These are phyloP conservation scores for Penicillium fimorum DNA, from an alignment of 495 filamentous ascomycete species.

Conservation along the genomic window DNA sequence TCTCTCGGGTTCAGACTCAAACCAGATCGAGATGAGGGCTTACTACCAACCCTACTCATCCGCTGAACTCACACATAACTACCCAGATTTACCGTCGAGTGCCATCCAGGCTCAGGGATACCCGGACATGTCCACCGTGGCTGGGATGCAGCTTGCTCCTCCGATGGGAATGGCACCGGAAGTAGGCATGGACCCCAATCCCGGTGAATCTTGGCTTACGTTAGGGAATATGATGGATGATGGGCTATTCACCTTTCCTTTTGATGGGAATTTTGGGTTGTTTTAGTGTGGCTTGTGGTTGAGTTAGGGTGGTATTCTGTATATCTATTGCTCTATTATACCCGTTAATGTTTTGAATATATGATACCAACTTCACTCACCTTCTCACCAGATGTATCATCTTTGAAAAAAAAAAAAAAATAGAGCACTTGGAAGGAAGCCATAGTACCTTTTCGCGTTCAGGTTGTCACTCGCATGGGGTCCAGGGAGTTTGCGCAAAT, in stretches of 20 bases:
- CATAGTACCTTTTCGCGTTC: not conserved
- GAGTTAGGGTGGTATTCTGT: not conserved
- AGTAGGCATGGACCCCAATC: constrained; percentile 27
- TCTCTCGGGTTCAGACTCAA: constrained; percentile 8
- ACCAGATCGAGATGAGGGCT: not conserved
- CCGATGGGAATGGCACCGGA: constrained; percentile 30
- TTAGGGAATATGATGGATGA: constrained; percentile 41
- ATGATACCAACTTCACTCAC: not conserved
- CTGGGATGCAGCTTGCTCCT: constrained; percentile 13
- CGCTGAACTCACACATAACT: constrained; percentile 8
- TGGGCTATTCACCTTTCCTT: constrained; percentile 36
- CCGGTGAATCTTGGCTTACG: constrained; percentile 33
- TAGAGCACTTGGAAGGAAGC: not conserved
- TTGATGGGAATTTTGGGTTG: constrained; percentile 24
- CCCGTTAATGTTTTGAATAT: not conserved
- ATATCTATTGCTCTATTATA: not conserved
- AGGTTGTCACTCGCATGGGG: not conserved
- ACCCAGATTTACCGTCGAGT: constrained; percentile 6
- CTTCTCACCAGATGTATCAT: not conserved
- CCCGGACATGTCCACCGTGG: constrained; percentile 17
- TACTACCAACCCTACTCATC: constrained; percentile 20
- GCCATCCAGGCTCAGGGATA: constrained; percentile 7
- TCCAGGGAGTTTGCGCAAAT: too few species aligned
- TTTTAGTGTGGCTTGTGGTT: not conserved
- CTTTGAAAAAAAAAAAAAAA: not conserved